phyloP scores from a whole-genome alignment of 176 grass and related monocot species.

The Aegilops umbellulata region DNA sequence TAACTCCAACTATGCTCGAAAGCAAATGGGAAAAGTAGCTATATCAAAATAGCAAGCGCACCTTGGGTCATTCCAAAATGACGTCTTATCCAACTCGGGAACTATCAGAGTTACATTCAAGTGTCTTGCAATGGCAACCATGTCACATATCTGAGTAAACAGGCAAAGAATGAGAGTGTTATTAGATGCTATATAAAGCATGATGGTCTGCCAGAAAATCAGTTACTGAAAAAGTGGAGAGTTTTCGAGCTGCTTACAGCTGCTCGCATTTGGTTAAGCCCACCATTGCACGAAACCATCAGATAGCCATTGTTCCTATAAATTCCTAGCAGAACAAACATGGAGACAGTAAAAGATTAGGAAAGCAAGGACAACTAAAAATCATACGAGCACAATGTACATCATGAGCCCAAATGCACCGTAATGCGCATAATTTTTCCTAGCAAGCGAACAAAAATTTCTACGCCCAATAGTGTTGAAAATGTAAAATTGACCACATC shows the following conservation, averaged over 20 bases:
- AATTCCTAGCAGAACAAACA: conserved; percentile 54
- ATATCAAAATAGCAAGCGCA: conserved; percentile 21
- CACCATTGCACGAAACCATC: conserved; percentile 83
- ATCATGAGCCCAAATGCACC: background rate
- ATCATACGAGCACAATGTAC: background rate
- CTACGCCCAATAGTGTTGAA: background rate
- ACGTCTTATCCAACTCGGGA: conserved; percentile 68
- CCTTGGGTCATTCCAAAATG: conserved; percentile 77
- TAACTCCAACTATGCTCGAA: background rate
- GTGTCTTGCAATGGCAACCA: conserved; percentile 72
- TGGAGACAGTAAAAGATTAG: background rate
- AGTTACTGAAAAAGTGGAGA: background rate
- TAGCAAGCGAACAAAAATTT: background rate
- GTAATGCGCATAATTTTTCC: background rate
- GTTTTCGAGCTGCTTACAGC: conserved; percentile 42
- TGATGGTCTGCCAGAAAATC: background rate
- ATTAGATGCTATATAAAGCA: conserved; percentile 4
- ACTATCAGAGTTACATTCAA: conserved; percentile 74
- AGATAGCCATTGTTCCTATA: conserved; percentile 74
- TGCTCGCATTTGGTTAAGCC: conserved; percentile 86
- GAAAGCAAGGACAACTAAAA: background rate
- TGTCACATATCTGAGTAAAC: conserved; percentile 70
- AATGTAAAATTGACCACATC: background rate
- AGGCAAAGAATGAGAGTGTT: conserved; percentile 11
- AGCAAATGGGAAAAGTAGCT: background rate